These are phyloP conservation scores for Cunninghamia lanceolata DNA, from an alignment of 75 land plant species.

Conservation along the genomic window DNA sequence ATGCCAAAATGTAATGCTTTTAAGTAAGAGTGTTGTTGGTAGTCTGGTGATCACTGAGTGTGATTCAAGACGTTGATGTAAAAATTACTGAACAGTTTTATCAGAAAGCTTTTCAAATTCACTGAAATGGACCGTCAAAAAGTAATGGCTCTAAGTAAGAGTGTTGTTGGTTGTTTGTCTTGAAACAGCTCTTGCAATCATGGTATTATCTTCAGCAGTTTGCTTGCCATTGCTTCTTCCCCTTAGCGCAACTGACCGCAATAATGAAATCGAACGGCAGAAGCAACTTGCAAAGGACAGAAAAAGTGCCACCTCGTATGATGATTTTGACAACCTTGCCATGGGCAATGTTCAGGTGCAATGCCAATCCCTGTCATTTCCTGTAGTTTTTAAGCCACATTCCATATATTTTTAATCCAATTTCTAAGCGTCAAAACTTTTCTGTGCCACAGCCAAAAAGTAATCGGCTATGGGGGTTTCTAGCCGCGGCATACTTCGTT, in stretches of 20 bases:
- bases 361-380: neutral
- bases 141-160: neutral
- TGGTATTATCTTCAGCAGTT: conserved; percentile 52
- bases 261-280: neutral
- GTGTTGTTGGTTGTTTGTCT: conserved; percentile 1
- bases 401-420: neutral
- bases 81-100: no score
- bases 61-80: no score
- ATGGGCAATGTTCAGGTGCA: conserved; percentile 75
- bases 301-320: conserved; percentile 31
- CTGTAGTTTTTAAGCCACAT: neutral
- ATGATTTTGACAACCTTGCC: conserved; percentile 62
- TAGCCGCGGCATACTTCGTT: conserved; percentile 64
- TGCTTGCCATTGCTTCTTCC: conserved; percentile 84
- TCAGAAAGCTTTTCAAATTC: no score
- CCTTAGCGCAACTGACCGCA: conserved; percentile 49
- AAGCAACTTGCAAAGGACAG: neutral
- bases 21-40: no score
- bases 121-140: no score
- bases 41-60: no score
- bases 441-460: conserved; percentile 20
- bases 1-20: no score
- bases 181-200: conserved; percentile 66
- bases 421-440: neutral
- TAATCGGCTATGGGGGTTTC: conserved; percentile 72